These are phyloP conservation scores for Phytophthora rubi DNA, from an alignment of 352 stramenopile genomes.

Conservation along the genomic window DNA sequence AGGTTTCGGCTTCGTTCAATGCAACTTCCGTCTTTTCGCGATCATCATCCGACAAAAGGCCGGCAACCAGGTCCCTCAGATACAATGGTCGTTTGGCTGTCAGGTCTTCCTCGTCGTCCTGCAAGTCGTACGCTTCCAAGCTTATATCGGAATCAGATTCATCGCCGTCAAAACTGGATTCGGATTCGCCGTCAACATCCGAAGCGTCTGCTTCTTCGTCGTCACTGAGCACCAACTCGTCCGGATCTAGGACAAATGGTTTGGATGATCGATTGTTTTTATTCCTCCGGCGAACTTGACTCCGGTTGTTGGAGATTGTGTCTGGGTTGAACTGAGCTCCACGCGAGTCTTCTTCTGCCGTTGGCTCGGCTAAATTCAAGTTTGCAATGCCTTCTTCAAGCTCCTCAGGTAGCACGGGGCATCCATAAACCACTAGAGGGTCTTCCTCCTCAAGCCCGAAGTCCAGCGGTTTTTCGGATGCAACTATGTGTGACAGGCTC, in stretches of 20 bases:
- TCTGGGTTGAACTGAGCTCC: background rate
- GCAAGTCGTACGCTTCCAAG: conserved; percentile 67
- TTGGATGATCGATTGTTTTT: conserved; percentile 23
- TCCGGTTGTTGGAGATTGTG: background rate
- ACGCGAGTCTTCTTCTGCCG: conserved; percentile 1
- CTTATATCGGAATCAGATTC: conserved; percentile 77
- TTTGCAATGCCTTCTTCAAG: conserved; percentile 27
- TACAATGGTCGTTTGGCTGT: conserved; percentile 64
- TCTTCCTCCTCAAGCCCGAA: conserved; percentile 63
- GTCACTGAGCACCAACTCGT: conserved; percentile 69
- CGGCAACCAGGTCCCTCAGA: conserved; percentile 69
- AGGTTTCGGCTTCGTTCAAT: conserved; percentile 56
- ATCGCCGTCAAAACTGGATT: conserved; percentile 31
- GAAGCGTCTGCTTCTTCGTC: conserved; percentile 33
- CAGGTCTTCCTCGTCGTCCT: conserved; percentile 77
- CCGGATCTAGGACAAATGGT: conserved; percentile 54
- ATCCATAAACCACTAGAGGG: conserved; percentile 46
- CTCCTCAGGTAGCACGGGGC: conserved; percentile 25
- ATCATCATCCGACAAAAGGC: conserved; percentile 62
- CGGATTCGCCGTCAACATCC: conserved; percentile 27
- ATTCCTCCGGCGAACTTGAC: conserved; percentile 15
- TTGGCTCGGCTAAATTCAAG: conserved; percentile 16
- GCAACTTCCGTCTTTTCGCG: conserved; percentile 62
- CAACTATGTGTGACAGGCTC: conserved; percentile 64
- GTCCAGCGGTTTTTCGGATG: conserved; percentile 63